Evolutionary conservation across 1,284 basidiomycete genomes (phyloP).

Genomic region (Irpex sp.): DNA sequence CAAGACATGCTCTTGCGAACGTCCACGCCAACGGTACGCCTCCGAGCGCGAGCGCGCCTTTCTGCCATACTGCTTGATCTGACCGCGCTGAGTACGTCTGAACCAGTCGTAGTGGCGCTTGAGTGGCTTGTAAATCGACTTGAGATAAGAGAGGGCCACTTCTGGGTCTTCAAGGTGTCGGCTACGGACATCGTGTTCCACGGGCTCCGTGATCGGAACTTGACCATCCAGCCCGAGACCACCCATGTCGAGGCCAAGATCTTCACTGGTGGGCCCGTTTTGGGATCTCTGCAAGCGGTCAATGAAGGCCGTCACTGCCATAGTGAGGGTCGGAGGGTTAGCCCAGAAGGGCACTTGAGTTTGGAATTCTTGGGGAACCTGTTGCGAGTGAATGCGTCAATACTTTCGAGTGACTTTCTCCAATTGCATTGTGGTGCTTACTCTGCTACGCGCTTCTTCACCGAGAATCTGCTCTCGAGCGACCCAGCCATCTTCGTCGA

Average conservation of each 20-base stretch:
- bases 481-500: constrained; percentile 94
- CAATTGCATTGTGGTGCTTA: constrained; percentile 21
- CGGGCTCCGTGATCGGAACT: constrained; percentile 35
- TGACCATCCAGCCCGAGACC: constrained; percentile 52
- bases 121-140: constrained; percentile 78
- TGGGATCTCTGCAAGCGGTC: constrained; percentile 55
- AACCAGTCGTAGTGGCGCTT: constrained; percentile 96
- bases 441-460: constrained; percentile 91
- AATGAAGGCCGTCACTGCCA: constrained; percentile 89
- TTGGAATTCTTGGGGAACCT: constrained; percentile 87
- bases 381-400: not conserved
- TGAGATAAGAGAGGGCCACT: constrained; percentile 66
- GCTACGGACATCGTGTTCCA: constrained; percentile 30
- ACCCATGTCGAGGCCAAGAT: constrained; percentile 68
- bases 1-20: constrained; percentile 81
- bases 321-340: constrained; percentile 90
- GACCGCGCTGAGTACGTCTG: constrained; percentile 87
- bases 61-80: constrained; percentile 87
- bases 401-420: no score
- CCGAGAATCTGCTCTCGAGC: constrained; percentile 94
- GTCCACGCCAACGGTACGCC: constrained; percentile 93
- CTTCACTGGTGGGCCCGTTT: constrained; percentile 46
- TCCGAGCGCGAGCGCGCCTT: constrained; percentile 81
- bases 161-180: constrained; percentile 55
- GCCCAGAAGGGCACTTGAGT: constrained; percentile 91